phyloP scores from a whole-genome alignment of 306 rosid genomes.

The Rubus parviflorus region DNA sequence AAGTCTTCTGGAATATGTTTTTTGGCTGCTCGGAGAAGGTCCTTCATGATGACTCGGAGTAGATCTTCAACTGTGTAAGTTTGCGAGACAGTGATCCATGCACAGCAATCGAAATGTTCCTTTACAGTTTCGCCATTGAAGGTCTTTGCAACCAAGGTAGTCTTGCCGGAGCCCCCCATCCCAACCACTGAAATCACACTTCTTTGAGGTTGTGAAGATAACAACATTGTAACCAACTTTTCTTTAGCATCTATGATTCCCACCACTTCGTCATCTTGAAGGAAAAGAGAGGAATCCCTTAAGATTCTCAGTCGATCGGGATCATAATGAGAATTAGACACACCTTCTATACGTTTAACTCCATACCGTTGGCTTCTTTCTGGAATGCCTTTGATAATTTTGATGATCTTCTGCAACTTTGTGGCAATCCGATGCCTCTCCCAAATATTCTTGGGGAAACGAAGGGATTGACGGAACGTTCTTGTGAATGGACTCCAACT shows the following conservation, averaged over 20 bases:
- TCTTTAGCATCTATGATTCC: slow-evolving; percentile 1
- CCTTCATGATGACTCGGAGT: not conserved
- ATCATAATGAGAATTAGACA: not conserved
- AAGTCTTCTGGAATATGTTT: not conserved
- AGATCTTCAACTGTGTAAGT: slow-evolving; percentile 14
- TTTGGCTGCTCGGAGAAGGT: not conserved
- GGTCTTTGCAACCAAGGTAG: slow-evolving; percentile 9
- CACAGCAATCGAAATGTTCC: not conserved
- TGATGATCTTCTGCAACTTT: not conserved
- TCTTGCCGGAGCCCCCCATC: not conserved
- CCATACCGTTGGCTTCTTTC: not conserved
- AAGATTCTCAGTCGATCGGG: not conserved
- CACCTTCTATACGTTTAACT: not conserved
- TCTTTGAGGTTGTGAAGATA: not conserved
- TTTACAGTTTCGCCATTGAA: not conserved
- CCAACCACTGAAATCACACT: slow-evolving; percentile 15
- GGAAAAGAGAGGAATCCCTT: slow-evolving; percentile 2
- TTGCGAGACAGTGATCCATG: slow-evolving; percentile 25
- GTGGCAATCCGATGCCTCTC: not conserved
- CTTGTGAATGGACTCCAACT: not conserved
- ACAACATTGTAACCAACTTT: not conserved
- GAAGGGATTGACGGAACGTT: not conserved
- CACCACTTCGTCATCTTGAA: slow-evolving; percentile 18
- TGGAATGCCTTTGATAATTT: not conserved
- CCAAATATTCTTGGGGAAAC: not conserved